These are phyloP conservation scores for Annulohypoxylon maeteangense DNA, from an alignment of 495 filamentous ascomycete genomes.

Conservation along the genomic window DNA sequence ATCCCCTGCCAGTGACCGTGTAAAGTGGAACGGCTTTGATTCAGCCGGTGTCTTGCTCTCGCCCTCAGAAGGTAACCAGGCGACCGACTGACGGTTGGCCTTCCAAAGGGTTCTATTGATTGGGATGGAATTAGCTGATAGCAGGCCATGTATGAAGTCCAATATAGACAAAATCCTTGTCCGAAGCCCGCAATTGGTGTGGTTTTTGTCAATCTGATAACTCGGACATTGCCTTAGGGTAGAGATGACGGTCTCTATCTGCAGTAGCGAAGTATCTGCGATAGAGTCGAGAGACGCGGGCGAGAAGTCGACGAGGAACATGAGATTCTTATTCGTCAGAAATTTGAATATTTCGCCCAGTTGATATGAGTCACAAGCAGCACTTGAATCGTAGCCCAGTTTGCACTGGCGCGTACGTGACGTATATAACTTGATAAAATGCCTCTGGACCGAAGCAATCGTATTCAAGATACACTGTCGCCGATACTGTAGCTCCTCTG, in stretches of 20 bases:
- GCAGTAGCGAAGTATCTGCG: constrained; percentile 47
- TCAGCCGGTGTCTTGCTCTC: constrained; percentile 23
- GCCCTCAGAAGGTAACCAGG: constrained; percentile 46
- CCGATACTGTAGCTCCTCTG: constrained; percentile 78
- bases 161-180: constrained; percentile 73
- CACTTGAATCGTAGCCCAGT: constrained; percentile 77
- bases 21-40: constrained; percentile 53
- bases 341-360: constrained; percentile 88
- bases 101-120: constrained; percentile 61
- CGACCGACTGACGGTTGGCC: constrained; percentile 44
- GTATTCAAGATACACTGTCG: constrained; percentile 78
- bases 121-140: constrained; percentile 56
- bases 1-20: constrained; percentile 51
- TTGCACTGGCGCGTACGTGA: constrained; percentile 74
- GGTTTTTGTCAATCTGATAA: constrained; percentile 83
- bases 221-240: constrained; percentile 64
- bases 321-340: constrained; percentile 66
- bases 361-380: constrained; percentile 85
- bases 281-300: constrained; percentile 47
- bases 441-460: constrained; percentile 76
- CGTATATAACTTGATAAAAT: constrained; percentile 77
- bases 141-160: constrained; percentile 68
- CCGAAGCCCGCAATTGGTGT: constrained; percentile 80
- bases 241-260: constrained; percentile 50
- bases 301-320: constrained; percentile 59